Conservation (phyloP, 352 stramenopile species). For the Aphanomyces stellatus region DNA sequence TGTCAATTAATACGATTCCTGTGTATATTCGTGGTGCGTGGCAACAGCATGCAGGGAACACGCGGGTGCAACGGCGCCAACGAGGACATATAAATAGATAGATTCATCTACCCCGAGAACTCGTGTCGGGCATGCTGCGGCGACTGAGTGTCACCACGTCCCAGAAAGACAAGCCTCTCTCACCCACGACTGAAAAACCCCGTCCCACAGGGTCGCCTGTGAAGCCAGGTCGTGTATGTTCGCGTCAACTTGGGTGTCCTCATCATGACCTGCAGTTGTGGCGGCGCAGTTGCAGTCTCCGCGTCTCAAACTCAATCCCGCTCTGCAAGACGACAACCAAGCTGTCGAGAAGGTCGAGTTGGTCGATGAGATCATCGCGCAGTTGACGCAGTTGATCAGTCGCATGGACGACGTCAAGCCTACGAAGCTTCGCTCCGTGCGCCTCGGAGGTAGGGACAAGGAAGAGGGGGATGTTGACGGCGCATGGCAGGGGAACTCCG, state of each 20-base stretch:
- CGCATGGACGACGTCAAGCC: constrained; percentile 53
- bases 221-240: too few relatives aligned
- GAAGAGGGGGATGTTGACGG: not conserved
- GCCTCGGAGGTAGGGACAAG: constrained; percentile 35
- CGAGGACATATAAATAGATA: too few relatives aligned
- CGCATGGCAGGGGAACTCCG: constrained; percentile 34
- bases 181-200: not conserved
- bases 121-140: too few relatives aligned
- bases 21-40: too few relatives aligned
- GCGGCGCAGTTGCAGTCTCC: not conserved
- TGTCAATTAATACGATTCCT: too few relatives aligned
- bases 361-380: constrained; percentile 34
- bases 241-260: too few relatives aligned
- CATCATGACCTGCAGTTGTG: too few relatives aligned
- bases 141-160: too few relatives aligned
- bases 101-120: too few relatives aligned
- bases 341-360: not conserved
- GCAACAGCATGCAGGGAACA: too few relatives aligned
- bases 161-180: not conserved
- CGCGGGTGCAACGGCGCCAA: too few relatives aligned
- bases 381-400: constrained; percentile 36
- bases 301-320: not conserved
- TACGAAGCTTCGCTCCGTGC: constrained; percentile 49
- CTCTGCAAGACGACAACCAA: not conserved
- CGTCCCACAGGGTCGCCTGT: too few relatives aligned